phyloP scores from a whole-genome alignment of 495 filamentous ascomycete species.

The Chaetomium tenue region DNA sequence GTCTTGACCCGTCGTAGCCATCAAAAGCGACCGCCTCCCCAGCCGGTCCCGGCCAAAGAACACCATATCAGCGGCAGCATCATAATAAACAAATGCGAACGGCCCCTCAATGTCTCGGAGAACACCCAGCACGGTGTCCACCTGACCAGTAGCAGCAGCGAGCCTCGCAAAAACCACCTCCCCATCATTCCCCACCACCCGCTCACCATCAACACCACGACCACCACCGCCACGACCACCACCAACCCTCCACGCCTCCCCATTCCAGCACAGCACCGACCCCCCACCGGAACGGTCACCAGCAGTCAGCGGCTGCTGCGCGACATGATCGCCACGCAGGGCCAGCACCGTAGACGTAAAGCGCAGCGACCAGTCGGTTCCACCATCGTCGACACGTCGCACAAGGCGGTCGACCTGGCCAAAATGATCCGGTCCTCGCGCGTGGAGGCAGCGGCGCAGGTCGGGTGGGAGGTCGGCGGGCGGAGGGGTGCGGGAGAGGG shows the following conservation, averaged over 20 bases:
- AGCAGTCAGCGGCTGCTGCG: slow-evolving; percentile 64
- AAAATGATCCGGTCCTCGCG: slow-evolving; percentile 54
- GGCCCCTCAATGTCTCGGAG: slow-evolving; percentile 73
- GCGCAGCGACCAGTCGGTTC: slow-evolving; percentile 42
- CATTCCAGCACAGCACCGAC: slow-evolving; percentile 93
- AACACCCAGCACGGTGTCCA: slow-evolving; percentile 48
- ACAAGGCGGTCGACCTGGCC: slow-evolving; percentile 39
- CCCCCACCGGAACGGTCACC: slow-evolving; percentile 35
- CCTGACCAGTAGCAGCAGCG: slow-evolving; percentile 37
- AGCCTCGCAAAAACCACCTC: slow-evolving; percentile 66
- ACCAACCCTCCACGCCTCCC: slow-evolving; percentile 85
- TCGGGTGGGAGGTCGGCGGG: slow-evolving; percentile 28
- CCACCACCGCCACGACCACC: too few species aligned
- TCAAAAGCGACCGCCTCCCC: slow-evolving; percentile 78
- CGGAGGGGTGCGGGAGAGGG: slow-evolving; percentile 29
- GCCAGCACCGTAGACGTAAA: slow-evolving; percentile 84
- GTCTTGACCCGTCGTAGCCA: slow-evolving; percentile 44
- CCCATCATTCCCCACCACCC: slow-evolving; percentile 72
- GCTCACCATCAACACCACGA: slow-evolving; percentile 47
- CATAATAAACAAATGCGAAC: slow-evolving; percentile 88
- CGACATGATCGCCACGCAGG: slow-evolving; percentile 70
- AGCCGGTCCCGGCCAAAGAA: slow-evolving; percentile 85
- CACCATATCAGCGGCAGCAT: slow-evolving; percentile 56
- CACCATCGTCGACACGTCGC: background rate
- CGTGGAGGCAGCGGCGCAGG: slow-evolving; percentile 36